phyloP scores from a whole-genome alignment of 2,329 filamentous ascomycete genomes.

The Sclerotiophoma versabilis region DNA sequence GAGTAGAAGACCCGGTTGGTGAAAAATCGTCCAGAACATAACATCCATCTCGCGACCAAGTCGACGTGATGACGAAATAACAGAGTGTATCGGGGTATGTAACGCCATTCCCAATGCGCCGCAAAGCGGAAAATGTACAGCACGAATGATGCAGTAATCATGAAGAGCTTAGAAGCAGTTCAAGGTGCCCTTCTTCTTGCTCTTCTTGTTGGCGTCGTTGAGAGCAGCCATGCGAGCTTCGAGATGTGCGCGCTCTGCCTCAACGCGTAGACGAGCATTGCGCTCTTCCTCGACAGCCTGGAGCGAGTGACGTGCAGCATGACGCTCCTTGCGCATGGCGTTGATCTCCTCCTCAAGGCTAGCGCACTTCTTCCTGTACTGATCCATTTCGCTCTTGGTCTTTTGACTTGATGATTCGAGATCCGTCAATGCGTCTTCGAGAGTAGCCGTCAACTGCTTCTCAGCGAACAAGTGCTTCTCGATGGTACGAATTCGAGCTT shows the following conservation, averaged over 20 bases:
- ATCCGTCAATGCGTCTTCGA: conserved; percentile 95
- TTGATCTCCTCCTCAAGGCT: conserved; percentile 76
- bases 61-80: conserved; percentile 9
- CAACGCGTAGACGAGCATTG: conserved; percentile 87
- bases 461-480: conserved; percentile 97
- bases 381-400: conserved; percentile 87
- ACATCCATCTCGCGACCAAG: conserved; percentile 1
- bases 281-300: conserved; percentile 96
- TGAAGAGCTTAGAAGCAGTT: conserved; percentile 82
- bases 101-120: conserved; percentile 34
- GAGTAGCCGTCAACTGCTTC: conserved; percentile 91
- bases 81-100: conserved; percentile 34
- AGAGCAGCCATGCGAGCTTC: conserved; percentile 81
- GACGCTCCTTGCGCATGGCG: conserved; percentile 66
- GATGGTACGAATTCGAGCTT: conserved; percentile 91
- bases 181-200: conserved; percentile 92
- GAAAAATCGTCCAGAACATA: conserved; percentile 5
- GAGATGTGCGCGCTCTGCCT: conserved; percentile 84
- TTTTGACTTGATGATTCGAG: conserved; percentile 91
- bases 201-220: conserved; percentile 88
- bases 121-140: conserved; percentile 30
- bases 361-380: conserved; percentile 85
- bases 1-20: background rate
- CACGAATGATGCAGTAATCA: conserved; percentile 9
- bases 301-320: conserved; percentile 69